Base-by-base conservation (phyloP, 306 rosid genomes). In the Fragaria nilgerrensis region DNA sequence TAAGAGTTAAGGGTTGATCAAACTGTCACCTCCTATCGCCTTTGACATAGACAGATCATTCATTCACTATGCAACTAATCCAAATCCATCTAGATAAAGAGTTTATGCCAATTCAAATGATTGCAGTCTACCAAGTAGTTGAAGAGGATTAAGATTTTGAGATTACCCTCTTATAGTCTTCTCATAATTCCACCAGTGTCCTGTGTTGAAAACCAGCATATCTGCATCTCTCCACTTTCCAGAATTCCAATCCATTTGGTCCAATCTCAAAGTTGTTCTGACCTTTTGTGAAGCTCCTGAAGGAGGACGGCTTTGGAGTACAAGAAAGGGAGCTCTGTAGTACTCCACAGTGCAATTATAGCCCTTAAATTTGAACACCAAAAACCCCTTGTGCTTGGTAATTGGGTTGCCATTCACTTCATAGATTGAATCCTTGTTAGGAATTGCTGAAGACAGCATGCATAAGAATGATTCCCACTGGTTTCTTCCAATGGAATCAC, bases 391-490 rank as follows among this genome's bases (percentile, higher is more conserved):
- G 86, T 94, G 98, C 89, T 94, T 94, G 58, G 98, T 90, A n/a
- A 94, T 91, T 45, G 98, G 98, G 23, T 55, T 91, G 10, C 96
- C 98, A 68, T 91, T 93, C 78, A 91, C 96, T 89, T 93, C 97
- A 66, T 91, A 91, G 77, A 93, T 91, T 53, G 91, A 88, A 56
- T 85, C 88, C 85, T 89, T 85, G 67, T 89, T 69, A 22, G 84
- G 59, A 77, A 89, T 87, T 68, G 74, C 96, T 64, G 96, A 88
- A 56, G 98, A 86, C 25, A 93, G 93, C 96, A 93, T 75, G 89
- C 98, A 93, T 11, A 93, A 83, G 56, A 93, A 88, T 15, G 97
- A 93, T 52, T 93, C 97, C 98, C 98, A 93, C 79, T 91, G 97
- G 81, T 93, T 93, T 81, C 98, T 85, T 55, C 98, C 98, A 13